phyloP scores from a whole-genome alignment of 2,329 filamentous ascomycete species.

The Falciphora oryzae region DNA sequence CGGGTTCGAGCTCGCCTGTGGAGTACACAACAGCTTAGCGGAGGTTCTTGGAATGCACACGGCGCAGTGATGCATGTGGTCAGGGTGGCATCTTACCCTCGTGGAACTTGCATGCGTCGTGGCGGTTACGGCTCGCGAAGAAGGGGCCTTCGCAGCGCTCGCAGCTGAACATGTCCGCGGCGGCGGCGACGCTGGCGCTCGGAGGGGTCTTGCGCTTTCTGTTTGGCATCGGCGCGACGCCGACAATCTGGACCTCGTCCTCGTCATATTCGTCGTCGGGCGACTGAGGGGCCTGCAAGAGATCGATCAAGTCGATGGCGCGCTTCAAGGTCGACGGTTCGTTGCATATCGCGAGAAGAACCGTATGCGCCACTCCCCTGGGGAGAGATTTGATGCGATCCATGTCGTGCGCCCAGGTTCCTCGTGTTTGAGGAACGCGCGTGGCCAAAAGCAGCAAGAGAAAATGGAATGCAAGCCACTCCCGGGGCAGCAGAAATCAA shows the following conservation, averaged over 20 bases:
- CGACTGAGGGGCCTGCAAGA: background rate
- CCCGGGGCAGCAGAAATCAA: background rate
- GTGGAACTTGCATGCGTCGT: slow-evolving; percentile 10
- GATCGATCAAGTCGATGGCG: background rate
- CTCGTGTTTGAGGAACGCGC: background rate
- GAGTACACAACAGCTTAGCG: background rate
- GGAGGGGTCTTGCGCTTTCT: background rate
- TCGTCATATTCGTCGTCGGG: background rate
- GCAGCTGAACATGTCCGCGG: slow-evolving; percentile 5
- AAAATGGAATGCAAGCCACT: background rate
- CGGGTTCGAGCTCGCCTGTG: slow-evolving; percentile 16
- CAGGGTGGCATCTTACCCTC: slow-evolving; percentile 7
- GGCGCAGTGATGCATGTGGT: background rate
- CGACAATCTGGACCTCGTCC: background rate
- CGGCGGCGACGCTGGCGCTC: background rate
- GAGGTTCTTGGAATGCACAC: background rate
- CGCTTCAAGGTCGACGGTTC: slow-evolving; percentile 5
- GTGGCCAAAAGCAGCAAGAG: background rate
- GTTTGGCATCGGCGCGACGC: background rate
- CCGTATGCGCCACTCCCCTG: slow-evolving; percentile 3
- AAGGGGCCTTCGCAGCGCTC: slow-evolving; percentile 8
- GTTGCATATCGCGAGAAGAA: slow-evolving; percentile 7
- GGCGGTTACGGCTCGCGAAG: slow-evolving; percentile 13
- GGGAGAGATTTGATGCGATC: slow-evolving; percentile 7
- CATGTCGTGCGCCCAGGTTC: background rate